phyloP scores from a whole-genome alignment of 805 yeast species.

The Metschnikowia shivogae region DNA sequence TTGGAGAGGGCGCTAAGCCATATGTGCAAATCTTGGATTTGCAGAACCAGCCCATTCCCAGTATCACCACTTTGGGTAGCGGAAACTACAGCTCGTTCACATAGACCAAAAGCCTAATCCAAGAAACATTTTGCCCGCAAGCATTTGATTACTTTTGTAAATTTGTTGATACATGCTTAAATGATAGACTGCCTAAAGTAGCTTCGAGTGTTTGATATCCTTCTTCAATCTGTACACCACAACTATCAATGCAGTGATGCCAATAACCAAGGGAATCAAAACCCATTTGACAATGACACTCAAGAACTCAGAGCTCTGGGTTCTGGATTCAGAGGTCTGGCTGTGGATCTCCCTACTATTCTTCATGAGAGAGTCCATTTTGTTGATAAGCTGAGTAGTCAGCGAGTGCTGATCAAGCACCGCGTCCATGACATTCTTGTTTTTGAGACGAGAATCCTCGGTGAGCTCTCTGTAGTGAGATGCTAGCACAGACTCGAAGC shows the following conservation, averaged over 20 bases:
- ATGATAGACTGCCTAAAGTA: constrained; percentile 32
- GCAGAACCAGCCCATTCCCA: constrained; percentile 38
- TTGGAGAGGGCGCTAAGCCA: constrained; percentile 42
- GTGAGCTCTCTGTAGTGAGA: constrained; percentile 32
- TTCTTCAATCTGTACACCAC: constrained; percentile 53
- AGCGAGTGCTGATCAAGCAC: constrained; percentile 38
- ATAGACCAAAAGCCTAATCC: constrained; percentile 14
- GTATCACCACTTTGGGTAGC: constrained; percentile 44
- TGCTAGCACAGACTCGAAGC: constrained; percentile 25
- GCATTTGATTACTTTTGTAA: too few species aligned
- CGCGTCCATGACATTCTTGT: constrained; percentile 38
- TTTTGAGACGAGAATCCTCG: constrained; percentile 27
- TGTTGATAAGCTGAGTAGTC: constrained; percentile 30
- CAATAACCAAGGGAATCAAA: constrained; percentile 37
- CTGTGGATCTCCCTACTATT: constrained; percentile 37
- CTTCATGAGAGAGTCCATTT: constrained; percentile 39
- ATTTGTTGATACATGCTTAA: neutral
- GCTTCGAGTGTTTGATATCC: constrained; percentile 60
- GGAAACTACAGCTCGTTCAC: constrained; percentile 43
- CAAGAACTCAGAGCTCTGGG: constrained; percentile 19
- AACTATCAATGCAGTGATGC: constrained; percentile 39
- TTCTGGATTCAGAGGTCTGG: constrained; percentile 11
- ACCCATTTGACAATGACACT: constrained; percentile 34
- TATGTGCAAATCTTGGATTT: constrained; percentile 34
- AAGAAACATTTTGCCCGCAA: neutral